A percentile compares a stretch with the other conserved stretches of the same genome.
phyloP scores from a whole-genome alignment of 2,329 filamentous ascomycete species.

The Alternaria arbusti region DNA sequence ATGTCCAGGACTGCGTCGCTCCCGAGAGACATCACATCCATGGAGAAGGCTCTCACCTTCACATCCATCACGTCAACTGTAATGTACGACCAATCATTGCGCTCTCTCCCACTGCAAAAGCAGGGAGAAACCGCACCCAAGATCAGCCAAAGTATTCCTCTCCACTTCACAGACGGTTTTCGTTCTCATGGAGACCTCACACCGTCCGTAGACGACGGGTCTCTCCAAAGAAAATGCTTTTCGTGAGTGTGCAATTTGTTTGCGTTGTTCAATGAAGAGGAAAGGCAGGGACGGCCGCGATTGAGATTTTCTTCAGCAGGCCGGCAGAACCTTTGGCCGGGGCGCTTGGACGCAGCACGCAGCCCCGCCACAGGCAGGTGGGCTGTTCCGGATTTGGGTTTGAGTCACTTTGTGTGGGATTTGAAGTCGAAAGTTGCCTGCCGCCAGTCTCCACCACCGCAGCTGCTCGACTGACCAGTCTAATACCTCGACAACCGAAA shows the following conservation, averaged over 20 bases:
- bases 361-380: slow-evolving; percentile 32
- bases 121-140: slow-evolving; percentile 64
- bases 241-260: slow-evolving; percentile 61
- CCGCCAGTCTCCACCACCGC: slow-evolving; percentile 13
- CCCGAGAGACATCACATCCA: neutral
- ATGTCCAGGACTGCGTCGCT: neutral
- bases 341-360: slow-evolving; percentile 11
- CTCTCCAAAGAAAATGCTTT: slow-evolving; percentile 65
- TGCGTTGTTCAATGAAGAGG: slow-evolving; percentile 62
- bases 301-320: slow-evolving; percentile 34
- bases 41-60: neutral
- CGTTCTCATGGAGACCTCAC: slow-evolving; percentile 60
- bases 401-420: slow-evolving; percentile 44
- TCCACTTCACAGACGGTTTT: slow-evolving; percentile 66
- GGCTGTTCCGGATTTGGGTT: slow-evolving; percentile 43
- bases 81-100: slow-evolving; percentile 66
- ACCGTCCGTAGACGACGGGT: slow-evolving; percentile 46
- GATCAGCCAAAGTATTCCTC: slow-evolving; percentile 57
- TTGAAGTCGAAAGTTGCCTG: slow-evolving; percentile 20
- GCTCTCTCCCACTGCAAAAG: slow-evolving; percentile 59
- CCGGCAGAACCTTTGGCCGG: slow-evolving; percentile 28
- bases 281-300: slow-evolving; percentile 38
- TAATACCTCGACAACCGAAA: neutral
- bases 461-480: slow-evolving; percentile 1
- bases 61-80: neutral